These are phyloP conservation scores for Stropharia rugosoannulata DNA, from an alignment of 768 basidiomycete genomes.

Conservation along the genomic window DNA sequence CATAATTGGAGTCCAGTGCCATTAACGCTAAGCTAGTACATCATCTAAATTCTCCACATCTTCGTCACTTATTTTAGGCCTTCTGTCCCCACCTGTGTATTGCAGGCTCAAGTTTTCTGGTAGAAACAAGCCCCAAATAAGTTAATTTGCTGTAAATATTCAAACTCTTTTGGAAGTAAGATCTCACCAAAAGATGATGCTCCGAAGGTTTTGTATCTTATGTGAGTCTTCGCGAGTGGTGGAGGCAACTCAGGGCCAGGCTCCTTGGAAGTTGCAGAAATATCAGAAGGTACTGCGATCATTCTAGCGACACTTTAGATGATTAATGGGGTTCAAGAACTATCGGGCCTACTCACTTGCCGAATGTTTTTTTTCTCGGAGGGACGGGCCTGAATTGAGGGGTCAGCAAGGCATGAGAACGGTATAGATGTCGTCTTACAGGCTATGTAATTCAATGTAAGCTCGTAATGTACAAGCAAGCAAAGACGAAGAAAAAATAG, in stretches of 20 bases:
- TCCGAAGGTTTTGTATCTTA: conserved; percentile 1
- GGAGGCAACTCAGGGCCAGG: neutral
- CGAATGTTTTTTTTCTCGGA: neutral
- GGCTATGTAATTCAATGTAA: neutral
- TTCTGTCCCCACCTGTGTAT: too few relatives aligned
- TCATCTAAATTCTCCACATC: too few relatives aligned
- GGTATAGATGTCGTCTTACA: neutral
- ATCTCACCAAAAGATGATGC: neutral
- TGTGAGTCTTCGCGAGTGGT: neutral
- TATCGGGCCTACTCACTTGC: neutral
- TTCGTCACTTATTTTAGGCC: too few relatives aligned
- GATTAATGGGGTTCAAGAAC: neutral
- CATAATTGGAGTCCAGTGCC: too few relatives aligned
- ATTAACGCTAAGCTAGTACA: too few relatives aligned
- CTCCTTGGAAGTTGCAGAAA: neutral
- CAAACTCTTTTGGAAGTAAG: too few relatives aligned
- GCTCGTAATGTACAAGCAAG: neutral
- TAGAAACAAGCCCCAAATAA: too few relatives aligned
- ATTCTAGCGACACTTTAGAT: neutral
- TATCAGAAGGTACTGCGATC: neutral
- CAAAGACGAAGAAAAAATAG: neutral
- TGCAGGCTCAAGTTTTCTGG: too few relatives aligned
- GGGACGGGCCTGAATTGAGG: neutral
- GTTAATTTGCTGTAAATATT: too few relatives aligned
- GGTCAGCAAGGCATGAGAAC: neutral